These are phyloP conservation scores for Verticillium nonalfalfae DNA, from an alignment of 2,329 filamentous ascomycete genomes.

Conservation along the genomic window DNA sequence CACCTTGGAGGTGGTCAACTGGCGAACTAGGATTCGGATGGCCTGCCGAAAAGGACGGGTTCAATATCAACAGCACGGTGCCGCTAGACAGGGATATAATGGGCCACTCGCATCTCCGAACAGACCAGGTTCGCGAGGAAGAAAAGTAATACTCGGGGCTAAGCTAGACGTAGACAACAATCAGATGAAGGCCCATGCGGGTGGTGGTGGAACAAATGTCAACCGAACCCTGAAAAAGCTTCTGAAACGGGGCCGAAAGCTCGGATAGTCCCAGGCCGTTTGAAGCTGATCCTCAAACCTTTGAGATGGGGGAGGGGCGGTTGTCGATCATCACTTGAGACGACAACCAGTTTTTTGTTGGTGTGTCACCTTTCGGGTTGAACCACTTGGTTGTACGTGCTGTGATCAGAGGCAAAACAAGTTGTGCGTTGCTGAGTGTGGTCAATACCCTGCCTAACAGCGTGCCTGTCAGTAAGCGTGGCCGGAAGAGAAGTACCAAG, in stretches of 20 bases:
- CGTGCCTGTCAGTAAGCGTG: not conserved
- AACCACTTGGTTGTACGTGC: not conserved
- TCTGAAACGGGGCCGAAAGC: not conserved
- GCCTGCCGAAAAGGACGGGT: too few relatives aligned
- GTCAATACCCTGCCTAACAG: not conserved
- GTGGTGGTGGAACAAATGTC: constrained; percentile 12
- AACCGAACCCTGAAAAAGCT: constrained; percentile 2
- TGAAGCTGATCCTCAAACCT: not conserved
- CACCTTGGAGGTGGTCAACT: too few relatives aligned
- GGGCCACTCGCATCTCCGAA: constrained; percentile 13
- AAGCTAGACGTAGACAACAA: constrained; percentile 1
- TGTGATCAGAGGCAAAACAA: not conserved
- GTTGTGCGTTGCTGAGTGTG: not conserved
- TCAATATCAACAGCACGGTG: too few relatives aligned
- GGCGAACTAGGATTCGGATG: too few relatives aligned
- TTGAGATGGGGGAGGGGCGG: not conserved
- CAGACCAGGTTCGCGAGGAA: constrained; percentile 2
- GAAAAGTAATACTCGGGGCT: not conserved
- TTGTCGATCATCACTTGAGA: not conserved
- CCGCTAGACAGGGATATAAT: constrained; percentile 1
- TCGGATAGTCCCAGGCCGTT: not conserved
- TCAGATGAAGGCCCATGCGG: constrained; percentile 7
- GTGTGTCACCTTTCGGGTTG: not conserved
- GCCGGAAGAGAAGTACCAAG: too few relatives aligned
- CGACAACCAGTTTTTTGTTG: not conserved